Evolutionary conservation across 306 rosid genomes (phyloP).

Genomic region (Cercis canadensis): DNA sequence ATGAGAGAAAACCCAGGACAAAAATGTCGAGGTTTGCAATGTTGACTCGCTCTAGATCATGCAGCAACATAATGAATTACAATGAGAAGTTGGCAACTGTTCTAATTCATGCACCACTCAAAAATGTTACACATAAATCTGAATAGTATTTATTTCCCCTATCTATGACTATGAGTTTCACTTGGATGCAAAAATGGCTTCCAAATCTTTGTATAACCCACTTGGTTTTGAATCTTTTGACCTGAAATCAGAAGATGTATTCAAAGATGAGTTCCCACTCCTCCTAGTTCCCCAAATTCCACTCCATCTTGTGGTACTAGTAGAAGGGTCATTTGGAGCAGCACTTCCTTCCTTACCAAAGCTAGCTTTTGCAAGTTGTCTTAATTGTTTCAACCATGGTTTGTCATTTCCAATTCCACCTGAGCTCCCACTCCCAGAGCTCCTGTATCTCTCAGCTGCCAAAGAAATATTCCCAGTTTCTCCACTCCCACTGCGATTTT

Average conservation of each 20-base stretch:
- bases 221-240: slow-evolving; percentile 45
- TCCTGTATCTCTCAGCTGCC: slow-evolving; percentile 38
- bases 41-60: too few species aligned
- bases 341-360: slow-evolving; percentile 68
- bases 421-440: slow-evolving; percentile 55
- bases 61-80: too few species aligned
- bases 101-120: too few species aligned
- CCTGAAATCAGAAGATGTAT: slow-evolving; percentile 59
- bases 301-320: slow-evolving; percentile 65
- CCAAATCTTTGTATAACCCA: slow-evolving; percentile 71
- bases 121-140: too few species aligned
- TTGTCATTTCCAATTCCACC: slow-evolving; percentile 55
- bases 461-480: slow-evolving; percentile 33
- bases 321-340: slow-evolving; percentile 66
- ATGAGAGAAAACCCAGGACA: too few species aligned
- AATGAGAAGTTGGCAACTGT: too few species aligned
- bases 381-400: slow-evolving; percentile 71
- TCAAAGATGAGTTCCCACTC: slow-evolving; percentile 64
- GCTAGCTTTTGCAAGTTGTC: slow-evolving; percentile 74
- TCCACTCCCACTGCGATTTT: slow-evolving; percentile 36
- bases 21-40: too few species aligned
- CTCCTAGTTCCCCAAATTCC: slow-evolving; percentile 65
- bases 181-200: slow-evolving; percentile 90
- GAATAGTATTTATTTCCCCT: too few species aligned
- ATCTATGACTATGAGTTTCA: slow-evolving; percentile 38